A percentile compares a stretch with the other conserved stretches of the same genome.
These are phyloP conservation scores for Thalassiosira allenii DNA, from an alignment of 352 stramenopile genomes.

Conservation along the genomic window DNA sequence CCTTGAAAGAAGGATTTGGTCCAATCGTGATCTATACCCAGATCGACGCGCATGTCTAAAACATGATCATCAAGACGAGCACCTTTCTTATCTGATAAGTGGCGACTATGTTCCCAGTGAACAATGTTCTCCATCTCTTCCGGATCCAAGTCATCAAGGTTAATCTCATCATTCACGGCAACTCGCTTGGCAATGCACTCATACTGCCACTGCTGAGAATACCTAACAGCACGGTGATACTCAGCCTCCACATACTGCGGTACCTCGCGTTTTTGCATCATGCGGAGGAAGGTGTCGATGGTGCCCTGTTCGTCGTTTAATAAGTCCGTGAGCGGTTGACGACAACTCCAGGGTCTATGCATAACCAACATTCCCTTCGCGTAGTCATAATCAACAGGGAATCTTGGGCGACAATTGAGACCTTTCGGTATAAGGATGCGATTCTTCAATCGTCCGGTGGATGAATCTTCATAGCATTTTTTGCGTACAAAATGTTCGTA, in stretches of 20 bases:
- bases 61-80: background rate
- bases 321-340: background rate
- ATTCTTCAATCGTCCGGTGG: background rate
- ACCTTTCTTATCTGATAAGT: background rate
- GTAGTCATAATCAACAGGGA: slow-evolving; percentile 11
- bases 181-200: slow-evolving; percentile 3
- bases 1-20: background rate
- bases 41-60: slow-evolving; percentile 8
- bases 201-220: slow-evolving; percentile 4
- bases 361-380: slow-evolving; percentile 8
- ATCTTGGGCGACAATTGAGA: background rate
- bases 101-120: background rate
- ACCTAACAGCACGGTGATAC: slow-evolving; percentile 23
- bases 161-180: background rate
- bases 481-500: slow-evolving; percentile 9
- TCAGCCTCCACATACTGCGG: slow-evolving; percentile 8
- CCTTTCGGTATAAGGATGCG: slow-evolving; percentile 5
- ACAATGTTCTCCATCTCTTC: background rate
- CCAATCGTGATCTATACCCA: slow-evolving; percentile 23
- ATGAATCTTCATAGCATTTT: slow-evolving; percentile 1
- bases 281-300: slow-evolving; percentile 23
- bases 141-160: slow-evolving; percentile 9
- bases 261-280: slow-evolving; percentile 21
- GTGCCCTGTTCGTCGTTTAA: slow-evolving; percentile 13
- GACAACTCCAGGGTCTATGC: slow-evolving; percentile 9